Evolutionary conservation across 2,329 filamentous ascomycete species (phyloP), one percentile per base, ranked within the genome.

Genomic region (Colletotrichum falcatum): DNA sequence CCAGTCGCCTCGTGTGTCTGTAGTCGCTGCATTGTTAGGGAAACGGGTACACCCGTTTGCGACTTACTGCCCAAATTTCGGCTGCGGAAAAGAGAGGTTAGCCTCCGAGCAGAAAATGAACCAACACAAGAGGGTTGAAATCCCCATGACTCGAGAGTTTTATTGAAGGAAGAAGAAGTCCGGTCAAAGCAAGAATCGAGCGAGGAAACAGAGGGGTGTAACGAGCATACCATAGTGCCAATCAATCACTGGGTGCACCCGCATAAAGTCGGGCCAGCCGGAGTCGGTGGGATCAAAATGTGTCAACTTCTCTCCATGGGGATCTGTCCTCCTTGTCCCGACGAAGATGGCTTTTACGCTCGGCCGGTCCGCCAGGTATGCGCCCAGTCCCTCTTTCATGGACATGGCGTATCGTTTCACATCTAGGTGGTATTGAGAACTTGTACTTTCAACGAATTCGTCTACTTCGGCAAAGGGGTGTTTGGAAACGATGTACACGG

Each of bases 161-260:
- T 18, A 9, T 16, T 3, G 49, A 6, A 8, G 20, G 8, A 6
- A 20, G 20, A 39, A 39, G 4, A 39, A 37, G 14, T 5, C 53
- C 20, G 33, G 14, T 18, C 1, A 56, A 11, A n/a, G 5, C 16
- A 53, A 26, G n/a, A 39, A 16, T 16, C 5, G 1, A 7, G 12
- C 3, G 16, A 3, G 2, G 14, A 26, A 56, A 18, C 1, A 39
- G 33, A 7, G 18, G 12, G 18, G 11, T 7, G 2, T 11, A 39
- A 8, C 18, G 3, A 16, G 63, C 73, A 35, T 68, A 76, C 72
- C 89, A 80, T 98, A 97, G 79, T 96, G 94, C 96, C 96, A 99
- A 81, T 99, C 96, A 77, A 99, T 95, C 12, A 99, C 93, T 0
- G 96, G 95, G 81, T 99, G 94, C 71, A 98, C 87, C 69, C 96